Evolutionary conservation across 2,329 filamentous ascomycete genomes (phyloP).

Genomic region (Alternaria sp.): DNA sequence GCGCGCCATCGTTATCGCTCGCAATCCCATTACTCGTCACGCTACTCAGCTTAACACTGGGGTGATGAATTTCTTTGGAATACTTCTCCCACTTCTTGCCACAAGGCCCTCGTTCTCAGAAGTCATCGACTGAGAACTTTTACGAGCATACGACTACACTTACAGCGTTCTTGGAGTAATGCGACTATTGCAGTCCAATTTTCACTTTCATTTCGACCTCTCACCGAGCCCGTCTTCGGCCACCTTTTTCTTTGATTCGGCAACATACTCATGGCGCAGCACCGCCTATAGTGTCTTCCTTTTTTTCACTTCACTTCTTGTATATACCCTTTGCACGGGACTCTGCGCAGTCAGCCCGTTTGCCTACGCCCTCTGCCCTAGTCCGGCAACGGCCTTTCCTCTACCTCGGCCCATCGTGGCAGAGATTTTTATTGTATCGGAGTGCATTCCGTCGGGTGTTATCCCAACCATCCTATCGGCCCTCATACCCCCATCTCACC

Average conservation of each 20-base stretch:
- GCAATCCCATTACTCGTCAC: slow-evolving; percentile 35
- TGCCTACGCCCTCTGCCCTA: slow-evolving; percentile 7
- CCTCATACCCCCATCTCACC: not conserved
- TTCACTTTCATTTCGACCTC: slow-evolving; percentile 1
- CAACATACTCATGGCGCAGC: slow-evolving; percentile 8
- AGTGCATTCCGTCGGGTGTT: not conserved
- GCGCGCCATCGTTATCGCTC: slow-evolving; percentile 27
- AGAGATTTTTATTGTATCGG: slow-evolving; percentile 5
- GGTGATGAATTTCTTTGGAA: slow-evolving; percentile 21
- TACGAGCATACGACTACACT: slow-evolving; percentile 7
- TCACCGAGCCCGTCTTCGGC: not conserved
- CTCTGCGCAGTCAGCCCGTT: not conserved
- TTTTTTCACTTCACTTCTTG: slow-evolving; percentile 17
- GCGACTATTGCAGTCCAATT: not conserved
- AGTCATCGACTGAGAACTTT: not conserved
- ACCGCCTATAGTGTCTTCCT: slow-evolving; percentile 17
- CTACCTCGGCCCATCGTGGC: not conserved
- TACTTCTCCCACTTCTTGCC: not conserved
- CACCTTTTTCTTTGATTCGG: not conserved
- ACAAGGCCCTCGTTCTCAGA: not conserved
- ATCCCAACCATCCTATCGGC: not conserved
- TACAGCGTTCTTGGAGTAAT: slow-evolving; percentile 6
- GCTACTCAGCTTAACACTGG: slow-evolving; percentile 38
- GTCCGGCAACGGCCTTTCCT: slow-evolving; percentile 3
- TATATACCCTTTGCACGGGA: slow-evolving; percentile 17